Conservation (phyloP, 1,284 basidiomycete genomes). For the Hemileia vastatrix region DNA sequence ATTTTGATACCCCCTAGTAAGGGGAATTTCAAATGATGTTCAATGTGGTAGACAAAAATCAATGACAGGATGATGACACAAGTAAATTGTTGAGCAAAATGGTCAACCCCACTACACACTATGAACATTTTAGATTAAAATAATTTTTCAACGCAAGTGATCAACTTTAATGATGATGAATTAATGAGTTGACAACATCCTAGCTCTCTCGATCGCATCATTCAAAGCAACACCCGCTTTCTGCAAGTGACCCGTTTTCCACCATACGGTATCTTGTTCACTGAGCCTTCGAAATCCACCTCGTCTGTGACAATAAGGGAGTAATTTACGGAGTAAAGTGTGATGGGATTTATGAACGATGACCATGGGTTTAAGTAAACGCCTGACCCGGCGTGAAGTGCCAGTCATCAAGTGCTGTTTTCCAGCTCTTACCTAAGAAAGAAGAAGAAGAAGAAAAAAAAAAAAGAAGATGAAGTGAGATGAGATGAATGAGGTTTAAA, state of each 20-base stretch:
- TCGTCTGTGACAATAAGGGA: constrained; percentile 4
- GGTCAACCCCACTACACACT: too few species aligned
- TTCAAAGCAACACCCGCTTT: constrained; percentile 2
- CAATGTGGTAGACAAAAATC: too few species aligned
- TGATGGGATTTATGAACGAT: constrained; percentile 11
- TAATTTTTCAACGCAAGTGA: too few species aligned
- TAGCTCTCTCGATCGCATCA: not conserved
- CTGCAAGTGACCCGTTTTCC: constrained; percentile 7
- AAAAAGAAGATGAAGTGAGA: not conserved
- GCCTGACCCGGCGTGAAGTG: not conserved
- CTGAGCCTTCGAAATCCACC: constrained; percentile 19
- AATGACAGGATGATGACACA: too few species aligned
- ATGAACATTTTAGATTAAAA: too few species aligned
- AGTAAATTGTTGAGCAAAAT: too few species aligned
- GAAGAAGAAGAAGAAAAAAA: not conserved
- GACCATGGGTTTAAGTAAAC: constrained; percentile 14
- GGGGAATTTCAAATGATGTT: too few species aligned
- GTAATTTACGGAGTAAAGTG: constrained; percentile 1
- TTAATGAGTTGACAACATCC: too few species aligned
- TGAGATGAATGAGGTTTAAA: too few species aligned
- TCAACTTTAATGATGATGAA: too few species aligned
- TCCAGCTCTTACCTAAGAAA: not conserved
- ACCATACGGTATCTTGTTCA: constrained; percentile 17
- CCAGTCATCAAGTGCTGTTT: constrained; percentile 20
- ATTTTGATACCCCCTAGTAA: too few species aligned